phyloP scores from a whole-genome alignment of 1,284 basidiomycete genomes.

The Coriolopsis trogii region DNA sequence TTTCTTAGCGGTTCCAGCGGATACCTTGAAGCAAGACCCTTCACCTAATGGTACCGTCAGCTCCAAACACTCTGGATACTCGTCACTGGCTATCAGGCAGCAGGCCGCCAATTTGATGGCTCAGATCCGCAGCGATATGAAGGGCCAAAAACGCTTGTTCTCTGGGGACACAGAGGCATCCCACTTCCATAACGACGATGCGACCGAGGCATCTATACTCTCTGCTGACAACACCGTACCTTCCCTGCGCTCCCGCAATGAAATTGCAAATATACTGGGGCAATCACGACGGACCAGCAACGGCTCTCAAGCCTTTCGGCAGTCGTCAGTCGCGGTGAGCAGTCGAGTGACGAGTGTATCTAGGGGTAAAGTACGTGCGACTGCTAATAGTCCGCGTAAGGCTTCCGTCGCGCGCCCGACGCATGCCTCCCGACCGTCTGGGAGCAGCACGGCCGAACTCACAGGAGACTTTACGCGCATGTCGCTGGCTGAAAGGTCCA shows the following conservation, averaged over 20 bases:
- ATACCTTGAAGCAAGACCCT: conserved; percentile 19
- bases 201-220: conserved; percentile 15
- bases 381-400: conserved; percentile 35
- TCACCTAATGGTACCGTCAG: conserved; percentile 26
- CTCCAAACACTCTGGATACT: conserved; percentile 43
- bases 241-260: conserved; percentile 16
- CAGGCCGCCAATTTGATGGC: conserved; percentile 83
- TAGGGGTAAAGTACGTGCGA: conserved; percentile 24
- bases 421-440: conserved; percentile 20
- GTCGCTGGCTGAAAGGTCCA: conserved; percentile 32
- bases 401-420: background rate
- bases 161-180: conserved; percentile 65
- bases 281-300: conserved; percentile 7
- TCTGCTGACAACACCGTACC: conserved; percentile 22
- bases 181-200: conserved; percentile 28
- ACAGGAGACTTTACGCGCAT: conserved; percentile 25
- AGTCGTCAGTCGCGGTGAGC: background rate
- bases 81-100: conserved; percentile 68
- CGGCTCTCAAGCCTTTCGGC: conserved; percentile 9
- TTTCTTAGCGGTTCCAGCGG: conserved; percentile 13
- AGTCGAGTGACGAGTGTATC: conserved; percentile 11
- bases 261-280: conserved; percentile 4
- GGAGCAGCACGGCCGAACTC: conserved; percentile 37
- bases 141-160: conserved; percentile 67
- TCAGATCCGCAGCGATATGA: conserved; percentile 78